Percentiles rank a stretch among this genome's conserved stretches.
phyloP scores from a whole-genome alignment of 2,329 filamentous ascomycete genomes.

The Phyllosticta citriasiana region DNA sequence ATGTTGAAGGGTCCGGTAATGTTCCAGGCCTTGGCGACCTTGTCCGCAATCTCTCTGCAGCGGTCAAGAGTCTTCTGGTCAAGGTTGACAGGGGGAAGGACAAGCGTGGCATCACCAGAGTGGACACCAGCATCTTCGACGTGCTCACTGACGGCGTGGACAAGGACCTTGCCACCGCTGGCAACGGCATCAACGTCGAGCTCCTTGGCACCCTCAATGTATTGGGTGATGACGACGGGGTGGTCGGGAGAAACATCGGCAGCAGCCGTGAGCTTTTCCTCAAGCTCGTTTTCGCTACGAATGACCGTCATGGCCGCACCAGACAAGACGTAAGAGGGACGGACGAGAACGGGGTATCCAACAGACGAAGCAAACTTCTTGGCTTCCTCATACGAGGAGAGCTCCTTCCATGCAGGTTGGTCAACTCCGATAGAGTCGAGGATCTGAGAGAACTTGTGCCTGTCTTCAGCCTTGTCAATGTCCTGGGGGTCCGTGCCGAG shows the following conservation, averaged over 20 bases:
- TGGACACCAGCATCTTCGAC: constrained; percentile 96
- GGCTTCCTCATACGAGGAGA: constrained; percentile 82
- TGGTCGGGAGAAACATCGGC: constrained; percentile 89
- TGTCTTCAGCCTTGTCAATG: constrained; percentile 96
- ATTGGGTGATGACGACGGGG: constrained; percentile 96
- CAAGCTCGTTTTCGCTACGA: constrained; percentile 73
- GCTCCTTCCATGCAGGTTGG: constrained; percentile 95
- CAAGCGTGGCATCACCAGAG: constrained; percentile 91
- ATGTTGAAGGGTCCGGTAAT: constrained; percentile 99
- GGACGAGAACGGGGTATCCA: constrained; percentile 87
- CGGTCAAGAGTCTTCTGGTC: constrained; percentile 70
- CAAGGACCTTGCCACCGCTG: constrained; percentile 70
- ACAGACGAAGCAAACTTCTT: constrained; percentile 76
- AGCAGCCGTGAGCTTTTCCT: constrained; percentile 89
- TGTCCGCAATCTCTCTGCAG: constrained; percentile 89
- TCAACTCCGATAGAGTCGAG: constrained; percentile 94
- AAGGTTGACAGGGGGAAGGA: constrained; percentile 76
- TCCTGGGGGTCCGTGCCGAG: constrained; percentile 87
- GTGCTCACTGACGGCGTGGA: constrained; percentile 93
- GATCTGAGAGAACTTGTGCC: constrained; percentile 97
- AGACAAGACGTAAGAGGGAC: constrained; percentile 90
- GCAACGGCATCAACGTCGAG: constrained; percentile 95
- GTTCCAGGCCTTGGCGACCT: constrained; percentile 93
- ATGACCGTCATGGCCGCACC: constrained; percentile 99
- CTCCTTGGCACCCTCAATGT: constrained; percentile 92